These are phyloP conservation scores for Meira miltonrushii DNA, from an alignment of 1,284 basidiomycete species.

Conservation along the genomic window DNA sequence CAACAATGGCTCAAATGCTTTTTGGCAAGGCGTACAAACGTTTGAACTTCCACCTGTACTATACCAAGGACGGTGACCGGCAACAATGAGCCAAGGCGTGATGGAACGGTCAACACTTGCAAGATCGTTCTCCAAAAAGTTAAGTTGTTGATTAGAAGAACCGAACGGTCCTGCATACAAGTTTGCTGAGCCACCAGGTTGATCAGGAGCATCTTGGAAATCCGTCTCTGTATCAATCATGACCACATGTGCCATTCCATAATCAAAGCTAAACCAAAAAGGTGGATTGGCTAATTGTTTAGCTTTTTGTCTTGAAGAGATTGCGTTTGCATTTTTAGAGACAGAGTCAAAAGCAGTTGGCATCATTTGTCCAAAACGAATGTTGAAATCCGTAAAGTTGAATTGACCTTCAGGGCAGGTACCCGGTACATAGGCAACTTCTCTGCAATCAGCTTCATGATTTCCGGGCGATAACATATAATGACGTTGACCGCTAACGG, in stretches of 20 bases:
- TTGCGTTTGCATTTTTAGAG: conserved; percentile 4
- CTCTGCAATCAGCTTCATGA: conserved; percentile 29
- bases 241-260: conserved; percentile 35
- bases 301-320: background rate
- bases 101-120: conserved; percentile 50
- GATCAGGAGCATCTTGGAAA: conserved; percentile 27
- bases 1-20: conserved; percentile 51
- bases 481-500: conserved; percentile 41
- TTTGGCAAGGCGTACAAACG: conserved; percentile 45
- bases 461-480: conserved; percentile 37
- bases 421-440: conserved; percentile 15
- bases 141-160: conserved; percentile 16
- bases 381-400: conserved; percentile 31
- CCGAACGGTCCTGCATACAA: conserved; percentile 19
- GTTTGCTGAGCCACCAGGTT: conserved; percentile 20
- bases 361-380: conserved; percentile 24
- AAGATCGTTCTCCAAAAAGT: conserved; percentile 47
- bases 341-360: conserved; percentile 22
- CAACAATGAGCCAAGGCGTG: conserved; percentile 54
- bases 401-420: conserved; percentile 31
- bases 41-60: conserved; percentile 15
- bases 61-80: conserved; percentile 38
- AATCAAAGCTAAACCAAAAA: conserved; percentile 35
- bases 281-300: conserved; percentile 7
- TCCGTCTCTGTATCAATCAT: conserved; percentile 42